Percentiles rank a stretch among this genome's conserved stretches.
Evolutionary conservation across 495 filamentous ascomycete genomes (phyloP).

Genomic region (Tuber indicum): DNA sequence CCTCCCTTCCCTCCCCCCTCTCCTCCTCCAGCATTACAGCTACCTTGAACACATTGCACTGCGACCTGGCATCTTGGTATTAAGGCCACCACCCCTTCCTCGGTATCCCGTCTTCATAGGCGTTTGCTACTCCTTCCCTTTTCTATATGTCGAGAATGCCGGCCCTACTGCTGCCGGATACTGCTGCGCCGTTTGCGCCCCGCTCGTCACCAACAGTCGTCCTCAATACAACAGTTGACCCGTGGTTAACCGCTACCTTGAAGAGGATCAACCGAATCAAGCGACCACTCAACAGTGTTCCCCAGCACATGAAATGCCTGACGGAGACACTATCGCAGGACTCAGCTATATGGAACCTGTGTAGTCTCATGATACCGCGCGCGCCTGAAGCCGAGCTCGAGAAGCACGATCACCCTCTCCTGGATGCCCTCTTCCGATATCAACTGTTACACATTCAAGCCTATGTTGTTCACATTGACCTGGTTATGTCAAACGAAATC

Average conservation of each 20-base stretch:
- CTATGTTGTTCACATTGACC: conserved; percentile 98
- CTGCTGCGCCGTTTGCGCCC: conserved; percentile 93
- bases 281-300: conserved; percentile 93
- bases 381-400: conserved; percentile 80
- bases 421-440: conserved; percentile 89
- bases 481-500: conserved; percentile 96
- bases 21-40: not conserved
- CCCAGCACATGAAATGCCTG: conserved; percentile 92
- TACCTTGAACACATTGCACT: not conserved
- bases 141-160: conserved; percentile 59
- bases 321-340: conserved; percentile 89
- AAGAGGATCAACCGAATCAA: conserved; percentile 98
- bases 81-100: not conserved
- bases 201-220: conserved; percentile 93
- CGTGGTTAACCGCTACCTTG: conserved; percentile 92
- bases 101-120: conserved; percentile 15
- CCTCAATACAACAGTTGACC: conserved; percentile 86
- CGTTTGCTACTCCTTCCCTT: conserved; percentile 27
- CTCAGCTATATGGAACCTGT: conserved; percentile 92
- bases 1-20: not conserved
- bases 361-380: conserved; percentile 88
- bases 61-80: not conserved
- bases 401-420: conserved; percentile 76
- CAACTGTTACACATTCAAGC: conserved; percentile 93
- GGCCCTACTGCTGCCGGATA: conserved; percentile 83